Conservation (phyloP, 2,329 filamentous ascomycete genomes). For the Colletotrichum siamense region DNA sequence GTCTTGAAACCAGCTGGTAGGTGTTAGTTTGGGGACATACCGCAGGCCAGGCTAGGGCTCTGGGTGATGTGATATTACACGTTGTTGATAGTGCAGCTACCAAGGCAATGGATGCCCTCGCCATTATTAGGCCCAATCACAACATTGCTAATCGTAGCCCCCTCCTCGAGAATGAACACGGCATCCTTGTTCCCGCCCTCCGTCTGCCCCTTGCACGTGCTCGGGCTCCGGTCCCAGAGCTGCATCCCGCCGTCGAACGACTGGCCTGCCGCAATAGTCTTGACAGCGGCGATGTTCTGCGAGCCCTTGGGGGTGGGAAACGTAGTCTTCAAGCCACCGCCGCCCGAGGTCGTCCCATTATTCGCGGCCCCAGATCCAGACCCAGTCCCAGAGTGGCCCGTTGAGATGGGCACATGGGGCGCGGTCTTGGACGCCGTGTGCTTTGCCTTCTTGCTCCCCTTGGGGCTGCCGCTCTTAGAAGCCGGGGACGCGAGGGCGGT, state of each 20-base stretch:
- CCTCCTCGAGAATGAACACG: slow-evolving; percentile 45
- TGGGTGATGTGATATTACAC: neutral
- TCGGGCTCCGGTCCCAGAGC: slow-evolving; percentile 42
- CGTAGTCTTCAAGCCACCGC: neutral
- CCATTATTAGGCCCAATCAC: slow-evolving; percentile 49
- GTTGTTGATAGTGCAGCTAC: slow-evolving; percentile 41
- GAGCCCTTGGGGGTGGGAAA: slow-evolving; percentile 15
- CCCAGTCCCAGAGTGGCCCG: neutral
- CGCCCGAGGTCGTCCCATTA: neutral
- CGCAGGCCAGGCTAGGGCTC: too few relatives aligned
- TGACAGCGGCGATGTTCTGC: slow-evolving; percentile 6
- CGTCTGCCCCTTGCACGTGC: slow-evolving; percentile 41
- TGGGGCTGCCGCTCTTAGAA: neutral
- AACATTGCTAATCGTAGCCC: slow-evolving; percentile 48
- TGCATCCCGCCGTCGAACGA: slow-evolving; percentile 17
- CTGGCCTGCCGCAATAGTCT: slow-evolving; percentile 15
- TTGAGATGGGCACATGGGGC: neutral
- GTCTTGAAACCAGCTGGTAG: slow-evolving; percentile 42
- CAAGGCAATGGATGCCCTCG: slow-evolving; percentile 52
- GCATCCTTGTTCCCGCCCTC: slow-evolving; percentile 47
- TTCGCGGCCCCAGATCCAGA: neutral
- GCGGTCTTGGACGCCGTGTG: neutral
- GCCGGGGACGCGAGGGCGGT: neutral
- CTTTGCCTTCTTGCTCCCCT: neutral
- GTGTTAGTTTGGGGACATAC: neutral